Percentiles rank a stretch among this genome's conserved stretches.
Evolutionary conservation across 768 basidiomycete genomes (phyloP).

Genomic region (Hericium coralloides): DNA sequence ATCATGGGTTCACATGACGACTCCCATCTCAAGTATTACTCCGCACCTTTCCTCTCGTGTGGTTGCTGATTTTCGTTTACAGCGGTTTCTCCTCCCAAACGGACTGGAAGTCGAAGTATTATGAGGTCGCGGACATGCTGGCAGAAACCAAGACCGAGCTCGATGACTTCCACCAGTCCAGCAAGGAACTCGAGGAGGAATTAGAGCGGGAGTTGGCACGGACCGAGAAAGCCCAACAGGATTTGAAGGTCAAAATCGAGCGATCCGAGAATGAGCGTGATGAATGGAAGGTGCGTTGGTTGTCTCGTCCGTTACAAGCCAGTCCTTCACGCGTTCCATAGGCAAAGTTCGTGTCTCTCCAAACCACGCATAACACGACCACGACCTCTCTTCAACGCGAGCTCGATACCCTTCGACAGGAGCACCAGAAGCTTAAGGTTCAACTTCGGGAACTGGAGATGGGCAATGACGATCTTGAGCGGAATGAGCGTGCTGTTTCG

Average conservation of each 20-base stretch:
- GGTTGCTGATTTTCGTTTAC: conserved; percentile 6
- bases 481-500: conserved; percentile 84
- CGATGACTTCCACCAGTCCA: conserved; percentile 78
- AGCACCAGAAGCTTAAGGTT: conserved; percentile 60
- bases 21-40: conserved; percentile 45
- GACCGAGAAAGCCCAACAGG: conserved; percentile 79
- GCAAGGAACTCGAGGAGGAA: conserved; percentile 90
- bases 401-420: conserved; percentile 72
- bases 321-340: conserved; percentile 21
- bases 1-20: conserved; percentile 57
- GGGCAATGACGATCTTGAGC: conserved; percentile 96
- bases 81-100: conserved; percentile 46
- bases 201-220: conserved; percentile 84
- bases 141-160: conserved; percentile 78
- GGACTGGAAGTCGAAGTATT: conserved; percentile 75
- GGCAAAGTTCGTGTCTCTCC: conserved; percentile 81
- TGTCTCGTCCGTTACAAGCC: background rate
- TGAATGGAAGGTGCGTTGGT: conserved; percentile 78
- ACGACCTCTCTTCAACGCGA: conserved; percentile 88
- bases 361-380: conserved; percentile 86
- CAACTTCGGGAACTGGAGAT: conserved; percentile 87
- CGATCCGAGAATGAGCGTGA: conserved; percentile 71
- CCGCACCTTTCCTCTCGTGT: conserved; percentile 10
- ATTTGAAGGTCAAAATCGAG: conserved; percentile 62
- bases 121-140: conserved; percentile 79